These are phyloP conservation scores for Adansonia gregorii DNA, from an alignment of 441 rosid genomes.

Conservation along the genomic window DNA sequence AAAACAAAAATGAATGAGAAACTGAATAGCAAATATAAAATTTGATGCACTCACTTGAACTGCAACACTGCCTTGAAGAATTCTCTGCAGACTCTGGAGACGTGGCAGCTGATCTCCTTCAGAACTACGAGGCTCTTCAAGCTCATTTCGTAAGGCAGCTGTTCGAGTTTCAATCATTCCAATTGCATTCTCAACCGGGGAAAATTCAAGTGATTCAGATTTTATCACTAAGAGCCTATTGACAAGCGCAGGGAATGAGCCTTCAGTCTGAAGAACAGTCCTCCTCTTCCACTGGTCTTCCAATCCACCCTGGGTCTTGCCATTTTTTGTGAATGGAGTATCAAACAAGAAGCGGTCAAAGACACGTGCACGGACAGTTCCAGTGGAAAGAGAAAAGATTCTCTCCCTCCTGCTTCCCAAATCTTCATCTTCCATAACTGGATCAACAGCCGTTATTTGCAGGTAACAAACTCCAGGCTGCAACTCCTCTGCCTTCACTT, in stretches of 20 bases:
- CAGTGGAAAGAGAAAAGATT: conserved; percentile 92
- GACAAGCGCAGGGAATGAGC: conserved; percentile 98
- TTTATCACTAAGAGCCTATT: conserved; percentile 87
- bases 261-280: conserved; percentile 89
- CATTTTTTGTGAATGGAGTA: conserved; percentile 97
- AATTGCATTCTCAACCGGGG: conserved; percentile 98
- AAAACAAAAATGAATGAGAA: conserved; percentile 2
- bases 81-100: conserved; percentile 95
- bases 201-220: conserved; percentile 96
- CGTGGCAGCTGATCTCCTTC: conserved; percentile 98
- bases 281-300: conserved; percentile 99
- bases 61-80: conserved; percentile 99
- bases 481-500: conserved; percentile 95
- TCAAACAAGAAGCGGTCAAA: conserved; percentile 98
- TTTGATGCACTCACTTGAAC: conserved; percentile 68
- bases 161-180: conserved; percentile 99
- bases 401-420: conserved; percentile 97
- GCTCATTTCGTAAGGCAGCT: conserved; percentile 90
- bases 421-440: conserved; percentile 99
- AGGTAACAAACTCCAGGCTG: conserved; percentile 94
- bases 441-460: conserved; percentile 97
- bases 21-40: background rate
- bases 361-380: conserved; percentile 91
- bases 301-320: conserved; percentile 97
- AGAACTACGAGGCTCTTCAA: conserved; percentile 98